Conservation (phyloP, 139 green algal species). For the Eudorina sp. region DNA sequence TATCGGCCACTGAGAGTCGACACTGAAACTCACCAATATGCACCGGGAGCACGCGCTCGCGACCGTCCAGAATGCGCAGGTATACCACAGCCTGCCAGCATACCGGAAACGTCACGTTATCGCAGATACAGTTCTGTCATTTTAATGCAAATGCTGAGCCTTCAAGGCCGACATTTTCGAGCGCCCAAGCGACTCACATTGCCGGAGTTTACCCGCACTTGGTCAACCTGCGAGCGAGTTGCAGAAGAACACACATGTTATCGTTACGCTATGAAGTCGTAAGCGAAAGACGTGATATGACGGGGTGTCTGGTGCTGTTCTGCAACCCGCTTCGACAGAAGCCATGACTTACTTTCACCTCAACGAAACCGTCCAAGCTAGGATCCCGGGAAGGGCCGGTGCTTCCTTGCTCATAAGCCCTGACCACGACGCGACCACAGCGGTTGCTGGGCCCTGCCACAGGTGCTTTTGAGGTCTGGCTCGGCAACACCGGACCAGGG, state of each 20-base stretch:
- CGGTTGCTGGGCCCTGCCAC: background rate
- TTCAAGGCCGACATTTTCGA: background rate
- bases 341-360: constrained; percentile 49
- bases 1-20: background rate
- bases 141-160: no score
- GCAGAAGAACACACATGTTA: background rate
- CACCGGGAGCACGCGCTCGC: constrained; percentile 50
- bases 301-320: background rate
- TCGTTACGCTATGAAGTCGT: background rate
- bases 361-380: constrained; percentile 43
- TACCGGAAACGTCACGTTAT: no score
- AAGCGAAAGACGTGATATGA: background rate
- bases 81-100: constrained; percentile 51
- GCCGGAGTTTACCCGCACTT: constrained; percentile 46
- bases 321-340: background rate
- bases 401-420: constrained; percentile 31
- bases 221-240: constrained; percentile 45
- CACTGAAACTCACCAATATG: constrained; percentile 49
- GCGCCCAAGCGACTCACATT: constrained; percentile 14
- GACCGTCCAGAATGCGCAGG: constrained; percentile 52
- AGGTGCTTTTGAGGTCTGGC: background rate
- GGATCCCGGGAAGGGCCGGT: constrained; percentile 4
- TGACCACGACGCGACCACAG: background rate
- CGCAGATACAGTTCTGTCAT: no score
- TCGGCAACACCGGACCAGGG: background rate